phyloP scores from a whole-genome alignment of 176 grass and related monocot genomes.

The bread wheat (Triticum aestivum) region DNA sequence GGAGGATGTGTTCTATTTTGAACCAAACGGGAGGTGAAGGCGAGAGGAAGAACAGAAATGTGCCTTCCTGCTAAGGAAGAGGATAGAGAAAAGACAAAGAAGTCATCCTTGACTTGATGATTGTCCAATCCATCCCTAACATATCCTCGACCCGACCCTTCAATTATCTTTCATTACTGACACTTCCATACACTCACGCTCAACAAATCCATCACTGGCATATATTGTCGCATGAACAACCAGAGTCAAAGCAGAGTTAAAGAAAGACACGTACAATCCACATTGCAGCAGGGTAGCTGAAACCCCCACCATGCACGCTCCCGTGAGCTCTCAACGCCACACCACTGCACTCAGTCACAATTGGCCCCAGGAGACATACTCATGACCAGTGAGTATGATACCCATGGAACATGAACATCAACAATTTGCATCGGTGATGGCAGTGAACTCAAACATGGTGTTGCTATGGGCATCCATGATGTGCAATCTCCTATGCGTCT shows the following conservation, averaged over 20 bases:
- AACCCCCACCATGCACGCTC: background rate
- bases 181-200: no score
- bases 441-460: slow-evolving; percentile 57
- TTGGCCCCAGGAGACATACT: no score
- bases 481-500: slow-evolving; percentile 48
- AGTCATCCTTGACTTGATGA: background rate
- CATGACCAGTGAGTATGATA: no score
- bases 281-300: no score
- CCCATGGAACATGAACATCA: background rate
- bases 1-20: background rate
- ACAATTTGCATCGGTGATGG: background rate
- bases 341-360: no score
- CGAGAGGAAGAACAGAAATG: no score
- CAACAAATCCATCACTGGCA: no score
- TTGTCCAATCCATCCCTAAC: background rate
- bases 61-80: no score
- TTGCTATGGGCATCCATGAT: slow-evolving; percentile 55
- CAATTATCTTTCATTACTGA: no score
- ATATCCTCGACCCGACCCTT: background rate
- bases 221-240: no score
- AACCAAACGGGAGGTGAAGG: no score
- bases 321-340: background rate
- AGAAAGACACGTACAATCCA: background rate
- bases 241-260: background rate
- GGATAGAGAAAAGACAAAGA: background rate